phyloP scores from a whole-genome alignment of 768 basidiomycete species.

The Harrya chromipes region DNA sequence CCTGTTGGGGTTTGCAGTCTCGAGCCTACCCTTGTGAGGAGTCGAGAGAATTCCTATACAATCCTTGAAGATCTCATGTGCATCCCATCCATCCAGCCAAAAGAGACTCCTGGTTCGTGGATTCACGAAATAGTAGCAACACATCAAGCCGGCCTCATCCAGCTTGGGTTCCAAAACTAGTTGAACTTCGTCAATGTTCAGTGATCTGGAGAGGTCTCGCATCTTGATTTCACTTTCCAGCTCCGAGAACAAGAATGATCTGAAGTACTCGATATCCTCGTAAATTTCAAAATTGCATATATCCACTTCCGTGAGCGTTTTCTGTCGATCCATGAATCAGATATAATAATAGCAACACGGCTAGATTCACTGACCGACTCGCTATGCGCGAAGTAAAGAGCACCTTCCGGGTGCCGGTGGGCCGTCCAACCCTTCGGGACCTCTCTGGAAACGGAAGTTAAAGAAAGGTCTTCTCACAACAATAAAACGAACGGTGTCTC shows the following conservation, averaged over 20 bases:
- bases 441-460: slow-evolving; percentile 6
- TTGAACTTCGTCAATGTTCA: slow-evolving; percentile 36
- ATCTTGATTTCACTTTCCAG: slow-evolving; percentile 17
- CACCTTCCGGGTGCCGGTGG: slow-evolving; percentile 58
- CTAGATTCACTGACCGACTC: slow-evolving; percentile 36
- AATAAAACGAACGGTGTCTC: slow-evolving; percentile 18
- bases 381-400: slow-evolving; percentile 54
- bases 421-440: slow-evolving; percentile 42
- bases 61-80: slow-evolving; percentile 28
- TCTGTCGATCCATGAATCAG: slow-evolving; percentile 34
- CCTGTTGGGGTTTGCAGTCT: neutral
- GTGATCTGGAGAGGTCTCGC: slow-evolving; percentile 10
- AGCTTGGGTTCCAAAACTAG: slow-evolving; percentile 44
- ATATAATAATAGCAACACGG: neutral
- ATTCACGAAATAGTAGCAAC: slow-evolving; percentile 53
- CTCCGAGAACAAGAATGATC: slow-evolving; percentile 12
- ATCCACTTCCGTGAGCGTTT: slow-evolving; percentile 54
- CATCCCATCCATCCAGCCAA: slow-evolving; percentile 47
- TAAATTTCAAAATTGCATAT: slow-evolving; percentile 38
- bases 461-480: neutral
- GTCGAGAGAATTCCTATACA: slow-evolving; percentile 18
- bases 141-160: slow-evolving; percentile 16
- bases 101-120: slow-evolving; percentile 48
- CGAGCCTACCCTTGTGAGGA: slow-evolving; percentile 25
- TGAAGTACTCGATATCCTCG: slow-evolving; percentile 36